Conservation (phyloP, 2,329 filamentous ascomycete genomes). For the Sarocladium kiliense region DNA sequence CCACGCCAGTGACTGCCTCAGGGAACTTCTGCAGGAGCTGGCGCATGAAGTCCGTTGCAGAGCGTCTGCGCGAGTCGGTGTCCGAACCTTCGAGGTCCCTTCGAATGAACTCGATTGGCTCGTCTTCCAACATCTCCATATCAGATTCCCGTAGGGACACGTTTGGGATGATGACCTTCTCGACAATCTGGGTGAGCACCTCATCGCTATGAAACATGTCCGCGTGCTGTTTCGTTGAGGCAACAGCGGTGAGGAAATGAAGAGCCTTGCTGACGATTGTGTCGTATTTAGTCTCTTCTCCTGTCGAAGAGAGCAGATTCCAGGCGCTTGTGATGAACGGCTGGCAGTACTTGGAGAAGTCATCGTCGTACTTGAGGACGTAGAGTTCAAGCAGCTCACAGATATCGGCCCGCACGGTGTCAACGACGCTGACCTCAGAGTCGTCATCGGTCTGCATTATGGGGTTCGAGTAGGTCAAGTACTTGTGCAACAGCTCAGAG, state of each 20-base stretch:
- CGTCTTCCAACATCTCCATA: slow-evolving; percentile 93
- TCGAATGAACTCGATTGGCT: slow-evolving; percentile 97
- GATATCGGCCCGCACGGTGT: slow-evolving; percentile 87
- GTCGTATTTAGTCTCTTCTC: slow-evolving; percentile 87
- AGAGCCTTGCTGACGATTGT: slow-evolving; percentile 89
- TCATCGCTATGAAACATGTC: slow-evolving; percentile 78
- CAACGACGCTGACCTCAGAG: slow-evolving; percentile 76
- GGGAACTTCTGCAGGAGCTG: slow-evolving; percentile 89
- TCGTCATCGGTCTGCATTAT: slow-evolving; percentile 81
- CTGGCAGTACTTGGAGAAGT: slow-evolving; percentile 73
- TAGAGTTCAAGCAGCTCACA: slow-evolving; percentile 88
- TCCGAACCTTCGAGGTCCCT: slow-evolving; percentile 94
- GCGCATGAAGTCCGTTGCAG: slow-evolving; percentile 89
- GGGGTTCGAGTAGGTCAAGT: slow-evolving; percentile 84
- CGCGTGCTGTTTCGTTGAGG: slow-evolving; percentile 71
- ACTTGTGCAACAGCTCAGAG: slow-evolving; percentile 80
- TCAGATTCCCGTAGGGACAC: slow-evolving; percentile 88
- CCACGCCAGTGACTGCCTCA: slow-evolving; percentile 76
- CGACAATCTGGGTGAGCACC: slow-evolving; percentile 79
- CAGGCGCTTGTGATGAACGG: slow-evolving; percentile 88
- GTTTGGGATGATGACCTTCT: slow-evolving; percentile 94
- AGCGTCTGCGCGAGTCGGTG: slow-evolving; percentile 84
- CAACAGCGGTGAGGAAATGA: slow-evolving; percentile 89
- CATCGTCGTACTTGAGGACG: slow-evolving; percentile 92
- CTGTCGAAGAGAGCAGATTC: slow-evolving; percentile 82